Base-by-base conservation (phyloP, 495 filamentous ascomycete genomes). In the Aspergillus nanangensis region DNA sequence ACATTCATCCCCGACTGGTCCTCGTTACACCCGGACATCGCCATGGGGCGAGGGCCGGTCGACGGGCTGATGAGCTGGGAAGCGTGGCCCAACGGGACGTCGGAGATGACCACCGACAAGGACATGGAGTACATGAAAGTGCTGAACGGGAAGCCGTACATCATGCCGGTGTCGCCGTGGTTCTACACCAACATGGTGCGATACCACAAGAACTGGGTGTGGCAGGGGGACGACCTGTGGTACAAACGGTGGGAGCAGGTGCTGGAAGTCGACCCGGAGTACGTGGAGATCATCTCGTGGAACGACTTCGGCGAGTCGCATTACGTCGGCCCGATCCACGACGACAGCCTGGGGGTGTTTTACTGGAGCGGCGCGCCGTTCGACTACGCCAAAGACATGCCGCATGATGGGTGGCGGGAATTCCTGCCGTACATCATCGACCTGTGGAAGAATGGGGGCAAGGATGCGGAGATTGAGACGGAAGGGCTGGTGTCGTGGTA, bases 221-320 rank as follows among this genome's bases (percentile, higher is more conserved):
- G 77, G 56, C 74, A 75, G 8, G 78, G 80, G 19, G 85, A 89
- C 39, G 74, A 78, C 18, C 67, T 88, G 3, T 90, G 86, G 87
- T 78, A 77, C 41, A 74, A 80, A 44, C 77, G 87, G 4, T 92
- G 86, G 87, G 60, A 79, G 32, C 73, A 89, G 38, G 78, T 80
- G 0, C 24, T 81, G 19, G 74, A 79, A 10, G 51, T 89, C 0
- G 58, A 78, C 38, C 84, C 87, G 0, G 74, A 82, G 21, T 83
- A 78, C 50, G 76, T 91, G 18, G 61, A 69, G 61, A 70, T 79
- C 38, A 60, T 71, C 14, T 65, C 68, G 52, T 87, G 86, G 86
- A 90, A 90, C 45, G 86, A 90, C 59, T 88, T 75, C 44, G 85
- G 84, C 24, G 86, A 90, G 61, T 83, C 80, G 2, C 84, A 86